Evolutionary conservation across 768 basidiomycete genomes (phyloP).

Genomic region (Rickenella mellea): DNA sequence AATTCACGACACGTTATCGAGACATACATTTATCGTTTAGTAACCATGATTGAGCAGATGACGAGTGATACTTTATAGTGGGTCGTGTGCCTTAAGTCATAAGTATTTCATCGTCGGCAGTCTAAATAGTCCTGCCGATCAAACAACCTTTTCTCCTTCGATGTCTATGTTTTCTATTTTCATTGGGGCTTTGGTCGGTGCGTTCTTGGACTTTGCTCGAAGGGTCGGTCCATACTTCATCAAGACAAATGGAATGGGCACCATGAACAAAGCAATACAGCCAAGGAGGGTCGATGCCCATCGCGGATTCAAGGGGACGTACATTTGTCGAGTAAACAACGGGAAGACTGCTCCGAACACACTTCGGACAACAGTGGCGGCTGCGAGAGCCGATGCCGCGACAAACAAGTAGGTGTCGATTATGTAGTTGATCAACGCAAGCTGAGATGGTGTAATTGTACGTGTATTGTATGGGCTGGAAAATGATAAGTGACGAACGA

Average conservation of each 20-base stretch:
- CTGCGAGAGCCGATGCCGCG: not conserved
- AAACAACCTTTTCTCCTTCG: too few species aligned
- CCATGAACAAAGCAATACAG: not conserved
- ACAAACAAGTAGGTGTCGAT: constrained; percentile 7
- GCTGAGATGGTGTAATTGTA: not conserved
- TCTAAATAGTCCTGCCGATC: too few species aligned
- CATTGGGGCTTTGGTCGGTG: too few species aligned
- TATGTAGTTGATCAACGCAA: constrained; percentile 1
- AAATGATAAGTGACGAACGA: constrained; percentile 2
- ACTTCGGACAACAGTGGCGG: not conserved
- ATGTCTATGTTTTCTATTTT: too few species aligned
- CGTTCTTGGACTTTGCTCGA: constrained; percentile 32
- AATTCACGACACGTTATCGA: too few species aligned
- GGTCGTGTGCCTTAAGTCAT: too few species aligned
- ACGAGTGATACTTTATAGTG: too few species aligned
- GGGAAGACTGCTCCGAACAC: not conserved
- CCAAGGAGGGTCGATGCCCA: not conserved
- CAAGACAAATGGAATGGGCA: constrained; percentile 1
- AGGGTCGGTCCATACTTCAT: constrained; percentile 24
- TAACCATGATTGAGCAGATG: too few species aligned
- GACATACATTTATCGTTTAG: too few species aligned
- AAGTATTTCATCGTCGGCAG: too few species aligned
- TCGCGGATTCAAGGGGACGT: not conserved
- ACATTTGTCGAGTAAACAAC: constrained; percentile 1
- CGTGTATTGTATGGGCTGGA: not conserved